Percentiles rank a stretch among this genome's conserved stretches.
Evolutionary conservation across 495 filamentous ascomycete genomes (phyloP).

Genomic region (Trypethelium eluteriae): DNA sequence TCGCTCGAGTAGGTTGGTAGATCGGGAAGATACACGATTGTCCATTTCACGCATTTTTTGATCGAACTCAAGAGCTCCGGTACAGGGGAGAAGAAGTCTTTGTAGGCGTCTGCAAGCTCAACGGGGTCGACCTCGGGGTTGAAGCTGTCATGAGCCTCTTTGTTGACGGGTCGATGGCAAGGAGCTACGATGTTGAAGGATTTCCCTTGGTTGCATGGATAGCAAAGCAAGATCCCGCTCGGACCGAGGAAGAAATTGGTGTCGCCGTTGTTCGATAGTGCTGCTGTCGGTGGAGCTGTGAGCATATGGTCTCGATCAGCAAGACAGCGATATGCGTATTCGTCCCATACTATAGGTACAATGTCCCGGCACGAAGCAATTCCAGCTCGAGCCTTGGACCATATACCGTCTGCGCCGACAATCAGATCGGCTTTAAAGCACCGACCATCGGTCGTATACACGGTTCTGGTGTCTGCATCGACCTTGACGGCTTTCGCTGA

Average conservation of each 20-base stretch:
- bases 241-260: neutral
- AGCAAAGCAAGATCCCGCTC: neutral
- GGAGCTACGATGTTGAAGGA: slow-evolving; percentile 1
- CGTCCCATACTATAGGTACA: slow-evolving; percentile 1
- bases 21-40: neutral
- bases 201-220: neutral
- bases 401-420: neutral
- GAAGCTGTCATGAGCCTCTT: neutral
- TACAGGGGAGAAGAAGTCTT: slow-evolving; percentile 1
- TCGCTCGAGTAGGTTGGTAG: neutral
- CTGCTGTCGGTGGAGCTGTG: neutral
- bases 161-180: neutral
- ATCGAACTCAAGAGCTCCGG: neutral
- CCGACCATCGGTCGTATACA: neutral
- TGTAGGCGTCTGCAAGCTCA: neutral
- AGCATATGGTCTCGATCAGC: neutral
- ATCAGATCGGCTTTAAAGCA: neutral
- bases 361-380: neutral
- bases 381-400: neutral
- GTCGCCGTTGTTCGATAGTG: neutral
- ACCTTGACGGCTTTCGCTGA: neutral
- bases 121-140: neutral
- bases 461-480: neutral
- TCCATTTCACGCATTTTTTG: neutral
- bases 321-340: neutral